A percentile compares a stretch with the other conserved stretches of the same genome.
Evolutionary conservation across 805 yeast genomes (phyloP).

Genomic region (Pichia phayaonensis): DNA sequence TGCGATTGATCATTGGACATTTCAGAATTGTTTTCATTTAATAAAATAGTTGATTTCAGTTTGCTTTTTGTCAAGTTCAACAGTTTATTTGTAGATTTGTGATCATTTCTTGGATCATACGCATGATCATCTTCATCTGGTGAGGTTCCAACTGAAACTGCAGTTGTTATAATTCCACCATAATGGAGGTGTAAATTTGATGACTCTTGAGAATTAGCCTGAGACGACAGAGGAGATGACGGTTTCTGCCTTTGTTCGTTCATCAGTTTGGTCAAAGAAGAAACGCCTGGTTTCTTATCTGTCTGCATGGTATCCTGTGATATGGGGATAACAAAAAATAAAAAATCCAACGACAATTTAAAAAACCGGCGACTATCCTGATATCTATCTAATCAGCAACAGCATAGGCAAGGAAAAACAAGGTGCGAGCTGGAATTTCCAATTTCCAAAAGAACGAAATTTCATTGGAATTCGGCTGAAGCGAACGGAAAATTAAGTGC

Average conservation of each 20-base stretch:
- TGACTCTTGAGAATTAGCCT: not conserved
- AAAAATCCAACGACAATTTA: not conserved
- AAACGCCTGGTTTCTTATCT: slow-evolving; percentile 20
- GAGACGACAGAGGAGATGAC: slow-evolving; percentile 12
- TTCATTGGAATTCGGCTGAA: not conserved
- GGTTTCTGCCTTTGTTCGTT: slow-evolving; percentile 22
- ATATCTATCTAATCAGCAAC: not conserved
- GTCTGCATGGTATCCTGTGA: not conserved
- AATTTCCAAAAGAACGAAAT: not conserved
- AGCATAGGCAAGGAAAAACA: not conserved
- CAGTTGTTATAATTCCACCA: slow-evolving; percentile 26
- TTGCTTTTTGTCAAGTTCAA: not conserved
- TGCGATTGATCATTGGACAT: not conserved
- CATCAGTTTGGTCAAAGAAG: slow-evolving; percentile 30
- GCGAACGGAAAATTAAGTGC: not conserved
- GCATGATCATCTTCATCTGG: slow-evolving; percentile 20
- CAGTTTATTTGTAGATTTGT: not conserved
- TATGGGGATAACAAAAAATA: not conserved
- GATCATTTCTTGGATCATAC: slow-evolving; percentile 9
- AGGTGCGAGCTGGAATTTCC: not conserved
- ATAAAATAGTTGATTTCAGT: not conserved
- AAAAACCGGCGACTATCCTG: not conserved
- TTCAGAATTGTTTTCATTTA: not conserved
- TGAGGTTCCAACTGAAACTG: slow-evolving; percentile 28
- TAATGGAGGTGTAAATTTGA: slow-evolving; percentile 13